A percentile compares a stretch with the other conserved stretches of the same genome.
These are phyloP conservation scores for Ceratobasidium sp. DNA, from an alignment of 1,284 basidiomycete species.

Conservation along the genomic window DNA sequence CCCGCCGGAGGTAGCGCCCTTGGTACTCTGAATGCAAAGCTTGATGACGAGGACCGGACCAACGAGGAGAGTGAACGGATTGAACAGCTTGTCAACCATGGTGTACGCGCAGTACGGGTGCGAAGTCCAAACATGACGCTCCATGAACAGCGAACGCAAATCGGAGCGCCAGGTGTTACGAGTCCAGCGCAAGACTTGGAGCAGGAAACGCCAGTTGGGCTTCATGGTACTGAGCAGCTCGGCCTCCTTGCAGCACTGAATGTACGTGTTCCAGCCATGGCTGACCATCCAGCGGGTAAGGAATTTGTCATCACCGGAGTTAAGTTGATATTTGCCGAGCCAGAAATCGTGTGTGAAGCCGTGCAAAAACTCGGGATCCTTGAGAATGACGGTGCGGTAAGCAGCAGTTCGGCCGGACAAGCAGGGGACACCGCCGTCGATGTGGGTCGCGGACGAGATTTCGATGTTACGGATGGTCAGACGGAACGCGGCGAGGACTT, in stretches of 20 bases:
- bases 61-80: constrained; percentile 86
- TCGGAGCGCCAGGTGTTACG: constrained; percentile 93
- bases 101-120: constrained; percentile 93
- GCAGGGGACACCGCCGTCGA: constrained; percentile 91
- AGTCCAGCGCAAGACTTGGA: constrained; percentile 92
- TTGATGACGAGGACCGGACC: constrained; percentile 81
- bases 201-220: constrained; percentile 93
- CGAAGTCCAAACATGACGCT: constrained; percentile 84
- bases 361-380: constrained; percentile 90
- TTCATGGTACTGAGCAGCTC: constrained; percentile 94
- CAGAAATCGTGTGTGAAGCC: constrained; percentile 94
- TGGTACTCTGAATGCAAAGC: constrained; percentile 81
- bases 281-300: constrained; percentile 96
- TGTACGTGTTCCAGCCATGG: constrained; percentile 93
- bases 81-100: constrained; percentile 94
- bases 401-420: constrained; percentile 91
- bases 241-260: constrained; percentile 90
- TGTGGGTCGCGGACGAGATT: constrained; percentile 87
- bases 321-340: constrained; percentile 91
- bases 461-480: constrained; percentile 93
- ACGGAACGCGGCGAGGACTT: constrained; percentile 90
- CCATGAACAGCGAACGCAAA: constrained; percentile 86
- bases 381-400: constrained; percentile 91
- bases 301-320: constrained; percentile 94
- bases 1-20: constrained; percentile 72